Base-by-base conservation (phyloP, 805 yeast species). In the Candida germanica region DNA sequence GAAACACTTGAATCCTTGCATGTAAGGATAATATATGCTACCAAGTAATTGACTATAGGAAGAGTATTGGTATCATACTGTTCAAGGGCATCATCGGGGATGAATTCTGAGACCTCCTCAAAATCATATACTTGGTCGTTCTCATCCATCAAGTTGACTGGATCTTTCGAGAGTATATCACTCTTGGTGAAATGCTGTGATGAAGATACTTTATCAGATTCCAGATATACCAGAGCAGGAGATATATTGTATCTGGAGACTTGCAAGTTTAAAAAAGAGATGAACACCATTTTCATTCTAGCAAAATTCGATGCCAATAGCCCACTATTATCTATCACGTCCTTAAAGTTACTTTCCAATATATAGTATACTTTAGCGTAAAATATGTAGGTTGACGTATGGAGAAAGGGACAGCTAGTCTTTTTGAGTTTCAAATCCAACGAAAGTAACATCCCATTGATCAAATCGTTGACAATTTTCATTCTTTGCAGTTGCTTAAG, bases 321-420 rank as follows among this genome's bases (percentile, higher is more conserved):
- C 10, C 9, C 7, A 22, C 33, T 39, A 3, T 13, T 12, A 2
- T 11, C 16, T 11, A 44, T 30, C 17, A 38, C 38, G 5, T 19
- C 13, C 7, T 26, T 19, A 21, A 35, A 40, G n/a, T 29, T 22
- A 13, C 6, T 19, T 11, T 58, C 59, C 4, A 65, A 48, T 2
- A 66, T 54, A 37, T 55, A 56, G 44, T 51, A 64, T 14, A 66
- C 47, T 33, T 63, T 61, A 13, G 70, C 62, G 40, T 54, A 56
- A 32, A 54, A 53, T 3, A 64, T 48, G 26, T 53, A 54, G 16
- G 40, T 36, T 2, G 64, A 52, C 2, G 68, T 54, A 36, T 36
- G 40, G 13, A 16, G 28, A 7, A 36, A 27, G 8, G 36, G 35
- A 12, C 33, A 36, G 3, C 14, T 22, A 3, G 8, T 10, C 30